Base-by-base conservation (phyloP, 148 eudicot species). In the Cornus suecica region DNA sequence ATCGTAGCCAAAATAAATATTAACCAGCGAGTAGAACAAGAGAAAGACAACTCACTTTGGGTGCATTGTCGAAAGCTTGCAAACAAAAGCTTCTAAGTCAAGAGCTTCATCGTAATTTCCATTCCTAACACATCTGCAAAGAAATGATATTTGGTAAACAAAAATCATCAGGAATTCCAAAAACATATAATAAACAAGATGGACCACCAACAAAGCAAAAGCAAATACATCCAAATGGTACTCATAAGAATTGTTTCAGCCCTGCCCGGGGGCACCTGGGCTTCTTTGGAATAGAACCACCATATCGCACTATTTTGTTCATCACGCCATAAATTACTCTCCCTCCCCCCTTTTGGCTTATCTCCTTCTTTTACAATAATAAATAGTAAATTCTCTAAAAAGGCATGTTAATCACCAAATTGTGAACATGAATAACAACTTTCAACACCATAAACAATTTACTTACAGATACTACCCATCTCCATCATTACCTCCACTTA, bases 61-160 rank as follows among this genome's bases (percentile, higher is more conserved):
- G 79, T 93, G 99, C 99, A 95, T 93, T 37, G 98, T 90, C 61
- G 92, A 91, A 30, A 93, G 88, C 77, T 95, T 95, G 84, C 89
- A 78, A 81, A 95, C 98, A 87, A 84, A 95, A 48, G 98, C 94
- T 84, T 95, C 99, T 78, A 95, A 84, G 80, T 93, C 97, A 31
- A 95, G 90, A 68, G 99, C 98, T 85, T 95, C 99, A 85, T 95
- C 99, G 74, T 85, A 95, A 80, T 95, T 95, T 81, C 99, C 99
- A 79, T 95, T 95, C 80, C 99, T 90, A 71, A 93, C 97, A 80
- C 99, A 95, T 84, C 99, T 95, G 86, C 61, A 79, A 14, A 48
- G 29, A 45, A 13, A 76, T 51, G 26, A 72, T 14, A 65, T 10
- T 10, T 64, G 65, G 34, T 62, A 65, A 62, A 3, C 34, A 82